These are phyloP conservation scores for Auriscalpium vulgare DNA, from an alignment of 768 basidiomycete genomes.

Conservation along the genomic window DNA sequence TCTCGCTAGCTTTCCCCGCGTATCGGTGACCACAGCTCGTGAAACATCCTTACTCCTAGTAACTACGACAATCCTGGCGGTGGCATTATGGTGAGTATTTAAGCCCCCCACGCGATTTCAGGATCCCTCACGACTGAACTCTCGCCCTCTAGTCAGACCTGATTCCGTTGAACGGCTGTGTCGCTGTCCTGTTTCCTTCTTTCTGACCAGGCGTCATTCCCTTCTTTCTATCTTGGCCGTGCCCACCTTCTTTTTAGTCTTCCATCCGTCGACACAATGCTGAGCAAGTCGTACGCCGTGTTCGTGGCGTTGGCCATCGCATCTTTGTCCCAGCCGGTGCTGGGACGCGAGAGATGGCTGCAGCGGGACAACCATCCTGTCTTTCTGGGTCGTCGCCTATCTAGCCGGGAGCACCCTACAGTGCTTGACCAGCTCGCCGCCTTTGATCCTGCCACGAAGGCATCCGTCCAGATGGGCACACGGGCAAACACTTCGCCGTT, in stretches of 20 bases:
- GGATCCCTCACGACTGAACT: too few species aligned
- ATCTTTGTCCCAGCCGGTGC: constrained; percentile 5
- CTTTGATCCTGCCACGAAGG: constrained; percentile 23
- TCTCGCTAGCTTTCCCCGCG: too few species aligned
- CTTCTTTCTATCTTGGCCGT: constrained; percentile 14
- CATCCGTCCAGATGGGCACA: constrained; percentile 36
- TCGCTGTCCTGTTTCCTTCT: constrained; percentile 20
- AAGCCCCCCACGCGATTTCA: too few species aligned
- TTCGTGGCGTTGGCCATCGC: constrained; percentile 17
- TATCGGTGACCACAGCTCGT: too few species aligned
- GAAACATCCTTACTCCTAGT: too few species aligned
- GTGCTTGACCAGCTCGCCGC: constrained; percentile 35
- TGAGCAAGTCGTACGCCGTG: constrained; percentile 10
- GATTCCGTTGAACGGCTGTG: constrained; percentile 40
- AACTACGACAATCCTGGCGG: too few species aligned
- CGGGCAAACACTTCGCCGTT: constrained; percentile 32
- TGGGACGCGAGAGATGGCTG: constrained; percentile 38
- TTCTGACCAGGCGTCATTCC: constrained; percentile 40
- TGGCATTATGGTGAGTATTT: too few species aligned
- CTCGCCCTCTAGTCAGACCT: constrained; percentile 2
- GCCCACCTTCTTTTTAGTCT: constrained; percentile 18
- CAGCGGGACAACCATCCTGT: constrained; percentile 41
- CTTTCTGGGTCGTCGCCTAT: constrained; percentile 43
- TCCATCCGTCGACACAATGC: constrained; percentile 5
- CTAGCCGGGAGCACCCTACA: constrained; percentile 42